These are phyloP conservation scores for Aciculoconidium aculeatum DNA, from an alignment of 805 yeast species.

Conservation along the genomic window DNA sequence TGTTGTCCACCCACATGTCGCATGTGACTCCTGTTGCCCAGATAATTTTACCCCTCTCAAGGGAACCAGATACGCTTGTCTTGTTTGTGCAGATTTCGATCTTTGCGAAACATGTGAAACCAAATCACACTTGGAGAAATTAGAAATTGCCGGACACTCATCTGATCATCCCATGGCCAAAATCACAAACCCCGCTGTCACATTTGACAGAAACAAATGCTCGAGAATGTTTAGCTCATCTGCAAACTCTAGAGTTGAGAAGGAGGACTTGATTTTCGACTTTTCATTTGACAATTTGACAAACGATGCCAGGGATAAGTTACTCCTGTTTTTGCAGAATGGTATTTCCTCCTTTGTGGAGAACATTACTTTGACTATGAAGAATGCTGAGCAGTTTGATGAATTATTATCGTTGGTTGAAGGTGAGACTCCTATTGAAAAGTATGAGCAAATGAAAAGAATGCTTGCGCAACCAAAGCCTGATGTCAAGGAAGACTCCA, in stretches of 20 bases:
- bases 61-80: constrained; percentile 47
- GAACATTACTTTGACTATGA: too few relatives aligned
- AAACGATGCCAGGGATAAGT: too few relatives aligned
- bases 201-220: constrained; percentile 1
- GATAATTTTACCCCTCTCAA: constrained; percentile 24
- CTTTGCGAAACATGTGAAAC: constrained; percentile 38
- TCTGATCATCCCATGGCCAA: constrained; percentile 27
- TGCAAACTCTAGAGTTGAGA: constrained; percentile 1
- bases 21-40: constrained; percentile 34
- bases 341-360: too few relatives aligned
- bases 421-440: too few relatives aligned
- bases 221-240: background rate
- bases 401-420: too few relatives aligned
- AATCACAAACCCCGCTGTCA: constrained; percentile 9
- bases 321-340: too few relatives aligned
- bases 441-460: too few relatives aligned
- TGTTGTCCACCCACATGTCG: constrained; percentile 18
- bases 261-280: too few relatives aligned
- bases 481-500: too few relatives aligned
- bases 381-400: too few relatives aligned
- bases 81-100: constrained; percentile 49
- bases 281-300: too few relatives aligned
- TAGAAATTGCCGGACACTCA: constrained; percentile 15
- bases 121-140: constrained; percentile 9
- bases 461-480: too few relatives aligned